These are phyloP conservation scores for Davidsoniella eucalypti DNA, from an alignment of 2,329 filamentous ascomycete species.

Conservation along the genomic window DNA sequence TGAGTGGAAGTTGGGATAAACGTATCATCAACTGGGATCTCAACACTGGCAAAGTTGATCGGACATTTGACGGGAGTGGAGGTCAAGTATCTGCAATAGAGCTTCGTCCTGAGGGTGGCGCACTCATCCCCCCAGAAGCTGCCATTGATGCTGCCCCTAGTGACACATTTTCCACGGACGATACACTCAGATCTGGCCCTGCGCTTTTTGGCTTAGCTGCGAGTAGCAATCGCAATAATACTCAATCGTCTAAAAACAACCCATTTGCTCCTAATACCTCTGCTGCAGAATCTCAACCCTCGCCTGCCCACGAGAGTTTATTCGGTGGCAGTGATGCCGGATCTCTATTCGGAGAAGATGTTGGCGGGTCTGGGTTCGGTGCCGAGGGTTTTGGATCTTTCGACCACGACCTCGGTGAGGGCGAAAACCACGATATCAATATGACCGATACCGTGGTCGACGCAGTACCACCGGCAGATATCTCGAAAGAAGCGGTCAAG, in stretches of 20 bases:
- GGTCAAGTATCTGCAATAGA: slow-evolving; percentile 82
- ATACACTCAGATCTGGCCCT: not conserved
- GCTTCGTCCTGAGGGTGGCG: slow-evolving; percentile 57
- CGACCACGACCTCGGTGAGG: slow-evolving; percentile 40
- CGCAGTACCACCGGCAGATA: no score
- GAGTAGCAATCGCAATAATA: slow-evolving; percentile 12
- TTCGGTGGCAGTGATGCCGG: slow-evolving; percentile 68
- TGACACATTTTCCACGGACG: slow-evolving; percentile 64
- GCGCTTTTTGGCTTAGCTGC: slow-evolving; percentile 19
- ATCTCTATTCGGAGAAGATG: slow-evolving; percentile 72
- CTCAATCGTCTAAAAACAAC: not conserved
- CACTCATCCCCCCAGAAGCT: slow-evolving; percentile 60
- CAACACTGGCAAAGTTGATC: slow-evolving; percentile 62
- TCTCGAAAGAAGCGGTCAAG: no score
- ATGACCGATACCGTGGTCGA: not conserved
- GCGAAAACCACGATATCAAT: slow-evolving; percentile 30
- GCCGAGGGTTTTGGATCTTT: slow-evolving; percentile 42
- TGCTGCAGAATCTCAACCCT: slow-evolving; percentile 34
- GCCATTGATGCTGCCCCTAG: slow-evolving; percentile 21
- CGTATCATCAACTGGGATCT: slow-evolving; percentile 88
- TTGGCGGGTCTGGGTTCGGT: slow-evolving; percentile 25
- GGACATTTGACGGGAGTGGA: slow-evolving; percentile 60
- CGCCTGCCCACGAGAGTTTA: slow-evolving; percentile 60
- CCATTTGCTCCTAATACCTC: slow-evolving; percentile 12
- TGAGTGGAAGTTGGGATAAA: slow-evolving; percentile 96